A percentile compares a stretch with the other conserved stretches of the same genome.
Evolutionary conservation across 2,329 filamentous ascomycete genomes (phyloP).

Genomic region (Peltaster fructicola): DNA sequence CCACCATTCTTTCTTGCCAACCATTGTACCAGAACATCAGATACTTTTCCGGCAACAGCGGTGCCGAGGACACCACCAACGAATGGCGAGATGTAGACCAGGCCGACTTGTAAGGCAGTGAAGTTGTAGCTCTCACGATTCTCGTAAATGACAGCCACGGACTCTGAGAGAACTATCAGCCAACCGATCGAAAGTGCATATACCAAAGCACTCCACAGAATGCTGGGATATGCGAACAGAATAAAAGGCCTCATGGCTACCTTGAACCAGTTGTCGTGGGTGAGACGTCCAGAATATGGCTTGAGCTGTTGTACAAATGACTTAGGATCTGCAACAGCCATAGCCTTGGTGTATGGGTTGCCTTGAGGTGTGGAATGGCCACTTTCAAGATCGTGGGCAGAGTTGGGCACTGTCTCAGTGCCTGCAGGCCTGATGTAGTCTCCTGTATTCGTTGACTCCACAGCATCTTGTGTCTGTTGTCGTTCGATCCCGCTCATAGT

Average conservation of each 20-base stretch:
- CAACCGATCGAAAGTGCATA: constrained; percentile 84
- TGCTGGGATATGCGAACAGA: constrained; percentile 69
- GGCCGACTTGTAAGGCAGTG: constrained; percentile 57
- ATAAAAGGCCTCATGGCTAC: constrained; percentile 68
- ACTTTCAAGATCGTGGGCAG: constrained; percentile 1
- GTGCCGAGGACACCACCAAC: constrained; percentile 80
- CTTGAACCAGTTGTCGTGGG: constrained; percentile 60
- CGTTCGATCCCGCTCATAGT: constrained; percentile 2
- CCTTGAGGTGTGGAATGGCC: constrained; percentile 1
- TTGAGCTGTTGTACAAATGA: constrained; percentile 59
- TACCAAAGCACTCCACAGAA: constrained; percentile 72
- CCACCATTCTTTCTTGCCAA: constrained; percentile 82
- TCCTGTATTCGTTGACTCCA: constrained; percentile 3
- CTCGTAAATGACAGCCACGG: constrained; percentile 64
- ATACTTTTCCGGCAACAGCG: constrained; percentile 73
- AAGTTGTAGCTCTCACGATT: constrained; percentile 58
- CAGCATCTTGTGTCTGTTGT: neutral
- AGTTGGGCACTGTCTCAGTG: constrained; percentile 1
- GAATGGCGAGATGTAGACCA: constrained; percentile 83
- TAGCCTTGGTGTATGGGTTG: constrained; percentile 47
- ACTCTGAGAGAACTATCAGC: constrained; percentile 89
- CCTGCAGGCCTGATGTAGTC: constrained; percentile 1
- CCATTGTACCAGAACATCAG: constrained; percentile 63
- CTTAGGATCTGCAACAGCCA: constrained; percentile 48
- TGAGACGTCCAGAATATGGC: constrained; percentile 62